phyloP scores from a whole-genome alignment of 2,329 filamentous ascomycete genomes.

The Talaromyces sp. region DNA sequence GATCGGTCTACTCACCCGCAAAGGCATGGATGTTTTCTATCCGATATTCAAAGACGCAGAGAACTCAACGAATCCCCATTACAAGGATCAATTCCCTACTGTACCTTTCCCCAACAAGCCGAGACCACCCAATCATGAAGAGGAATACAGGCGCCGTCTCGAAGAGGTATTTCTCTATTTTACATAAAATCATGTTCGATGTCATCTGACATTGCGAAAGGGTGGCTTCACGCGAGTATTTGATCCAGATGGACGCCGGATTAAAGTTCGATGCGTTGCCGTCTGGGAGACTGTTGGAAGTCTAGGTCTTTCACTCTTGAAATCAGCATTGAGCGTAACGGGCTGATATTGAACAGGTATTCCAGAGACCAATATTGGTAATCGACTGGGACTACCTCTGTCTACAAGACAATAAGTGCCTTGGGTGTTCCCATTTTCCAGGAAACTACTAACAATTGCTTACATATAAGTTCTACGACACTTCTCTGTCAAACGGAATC shows the following conservation, averaged over 20 bases:
- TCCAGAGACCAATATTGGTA: neutral
- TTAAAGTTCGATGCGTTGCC: neutral
- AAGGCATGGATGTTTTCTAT: neutral
- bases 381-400: neutral
- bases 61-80: neutral
- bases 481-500: neutral
- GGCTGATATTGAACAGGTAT: neutral
- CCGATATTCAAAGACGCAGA: neutral
- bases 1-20: neutral
- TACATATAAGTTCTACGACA: neutral
- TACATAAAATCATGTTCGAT: neutral
- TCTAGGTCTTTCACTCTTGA: neutral
- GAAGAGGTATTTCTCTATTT: neutral
- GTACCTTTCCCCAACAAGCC: neutral
- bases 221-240: neutral
- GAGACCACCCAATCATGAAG: neutral
- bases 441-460: neutral
- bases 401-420: neutral
- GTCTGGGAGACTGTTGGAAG: neutral
- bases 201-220: neutral
- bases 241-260: neutral
- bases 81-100: neutral
- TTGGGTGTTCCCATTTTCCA: neutral
- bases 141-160: neutral
- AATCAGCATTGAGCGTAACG: neutral